Evolutionary conservation across 257 asterid species (phyloP).

Genomic region (Fraxinus excelsior): DNA sequence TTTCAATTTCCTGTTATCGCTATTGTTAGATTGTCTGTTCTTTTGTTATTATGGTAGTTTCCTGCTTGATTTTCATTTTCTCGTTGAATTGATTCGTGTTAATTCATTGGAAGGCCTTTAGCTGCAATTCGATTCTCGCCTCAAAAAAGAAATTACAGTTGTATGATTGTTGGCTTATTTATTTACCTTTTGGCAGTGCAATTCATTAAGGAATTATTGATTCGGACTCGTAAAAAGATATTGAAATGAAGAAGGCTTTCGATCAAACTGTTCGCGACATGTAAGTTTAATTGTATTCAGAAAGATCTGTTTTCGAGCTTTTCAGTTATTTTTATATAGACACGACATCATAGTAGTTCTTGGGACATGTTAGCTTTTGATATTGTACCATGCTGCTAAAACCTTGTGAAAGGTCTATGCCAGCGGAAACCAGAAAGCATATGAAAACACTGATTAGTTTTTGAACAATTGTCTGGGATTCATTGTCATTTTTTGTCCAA

Average conservation of each 20-base stretch:
- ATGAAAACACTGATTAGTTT: not conserved
- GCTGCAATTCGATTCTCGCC: conserved; percentile 18
- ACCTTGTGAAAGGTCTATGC: not conserved
- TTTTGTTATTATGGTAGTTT: not conserved
- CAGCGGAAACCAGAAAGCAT: not conserved
- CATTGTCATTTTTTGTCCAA: not conserved
- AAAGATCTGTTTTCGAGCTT: not conserved
- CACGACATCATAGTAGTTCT: not conserved
- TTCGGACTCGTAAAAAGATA: conserved; percentile 38
- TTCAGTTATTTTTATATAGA: no score
- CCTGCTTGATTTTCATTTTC: conserved; percentile 10
- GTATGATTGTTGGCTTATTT: conserved; percentile 2
- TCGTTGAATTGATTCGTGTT: conserved; percentile 18
- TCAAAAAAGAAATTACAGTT: conserved; percentile 5
- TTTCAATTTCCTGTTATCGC: not conserved
- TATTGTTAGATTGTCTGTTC: conserved; percentile 4
- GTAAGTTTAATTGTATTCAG: conserved; percentile 49
- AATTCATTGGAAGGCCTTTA: conserved; percentile 6
- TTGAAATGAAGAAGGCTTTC: conserved; percentile 88
- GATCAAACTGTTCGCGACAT: conserved; percentile 93
- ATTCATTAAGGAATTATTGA: conserved; percentile 23
- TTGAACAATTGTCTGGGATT: not conserved
- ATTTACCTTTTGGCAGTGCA: conserved; percentile 23
- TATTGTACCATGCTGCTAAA: conserved; percentile 1
- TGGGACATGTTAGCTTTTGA: conserved; percentile 13